Evolutionary conservation across 441 rosid genomes (phyloP).

Genomic region (Capsella rubella): DNA sequence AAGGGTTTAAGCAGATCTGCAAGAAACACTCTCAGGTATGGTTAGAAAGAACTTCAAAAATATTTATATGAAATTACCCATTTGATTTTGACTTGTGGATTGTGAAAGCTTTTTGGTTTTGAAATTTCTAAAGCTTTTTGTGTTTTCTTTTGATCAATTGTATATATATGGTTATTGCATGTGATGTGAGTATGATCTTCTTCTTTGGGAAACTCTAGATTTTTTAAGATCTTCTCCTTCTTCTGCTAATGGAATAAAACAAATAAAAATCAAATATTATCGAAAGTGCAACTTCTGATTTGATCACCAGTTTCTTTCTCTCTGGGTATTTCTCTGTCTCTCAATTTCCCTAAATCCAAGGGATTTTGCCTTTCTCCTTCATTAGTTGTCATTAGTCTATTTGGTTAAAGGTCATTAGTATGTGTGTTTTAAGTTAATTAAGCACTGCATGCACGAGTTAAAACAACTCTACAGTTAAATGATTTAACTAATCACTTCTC

Average conservation of each 20-base stretch:
- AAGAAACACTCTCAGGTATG: conserved; percentile 41
- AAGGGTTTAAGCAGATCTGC: conserved; percentile 46
- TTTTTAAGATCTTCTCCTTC: conserved; percentile 36
- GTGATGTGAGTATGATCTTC: conserved; percentile 32
- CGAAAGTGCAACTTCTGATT: conserved; percentile 32
- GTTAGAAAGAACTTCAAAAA: conserved; percentile 15
- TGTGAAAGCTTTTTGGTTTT: conserved; percentile 16
- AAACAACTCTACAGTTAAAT: not conserved
- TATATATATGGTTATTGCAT: conserved; percentile 31
- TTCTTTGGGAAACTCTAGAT: conserved; percentile 27
- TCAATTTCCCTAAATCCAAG: conserved; percentile 23
- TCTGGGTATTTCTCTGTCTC: conserved; percentile 27
- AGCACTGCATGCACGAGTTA: conserved; percentile 44
- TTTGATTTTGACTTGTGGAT: conserved; percentile 15
- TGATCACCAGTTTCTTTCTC: conserved; percentile 33
- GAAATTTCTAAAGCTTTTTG: not conserved
- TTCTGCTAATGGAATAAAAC: conserved; percentile 1
- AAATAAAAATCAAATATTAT: not conserved
- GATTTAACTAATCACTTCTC: not conserved
- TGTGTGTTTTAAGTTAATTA: conserved; percentile 15
- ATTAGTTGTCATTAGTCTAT: conserved; percentile 19
- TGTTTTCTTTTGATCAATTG: conserved; percentile 18
- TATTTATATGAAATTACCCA: conserved; percentile 11
- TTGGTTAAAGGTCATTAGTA: conserved; percentile 11
- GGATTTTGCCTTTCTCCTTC: conserved; percentile 36